Conservation (phyloP, 2,329 filamentous ascomycete species). For the Fusarium euwallaceae region DNA sequence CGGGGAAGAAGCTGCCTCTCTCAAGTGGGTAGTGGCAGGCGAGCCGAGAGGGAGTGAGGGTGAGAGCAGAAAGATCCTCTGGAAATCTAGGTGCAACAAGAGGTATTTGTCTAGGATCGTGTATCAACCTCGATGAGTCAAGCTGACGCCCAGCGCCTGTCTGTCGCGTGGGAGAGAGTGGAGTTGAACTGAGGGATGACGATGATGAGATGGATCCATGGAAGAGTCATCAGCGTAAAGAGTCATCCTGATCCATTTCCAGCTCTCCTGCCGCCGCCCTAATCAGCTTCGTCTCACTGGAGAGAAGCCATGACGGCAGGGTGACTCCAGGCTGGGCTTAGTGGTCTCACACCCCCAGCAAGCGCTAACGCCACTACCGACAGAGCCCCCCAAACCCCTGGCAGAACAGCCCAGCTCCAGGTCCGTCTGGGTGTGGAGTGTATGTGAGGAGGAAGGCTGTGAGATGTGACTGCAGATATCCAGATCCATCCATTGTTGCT, state of each 20-base stretch:
- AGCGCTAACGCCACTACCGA: constrained; percentile 36
- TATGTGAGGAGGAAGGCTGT: neutral
- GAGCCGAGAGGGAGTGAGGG: constrained; percentile 29
- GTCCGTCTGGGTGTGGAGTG: neutral
- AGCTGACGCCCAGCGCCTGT: constrained; percentile 19
- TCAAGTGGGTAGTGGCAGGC: constrained; percentile 4
- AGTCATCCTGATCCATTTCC: constrained; percentile 28
- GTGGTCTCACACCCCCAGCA: constrained; percentile 14
- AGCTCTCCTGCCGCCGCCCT: neutral
- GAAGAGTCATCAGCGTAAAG: constrained; percentile 15
- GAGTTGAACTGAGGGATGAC: constrained; percentile 20
- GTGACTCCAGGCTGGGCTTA: constrained; percentile 22
- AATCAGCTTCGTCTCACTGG: neutral
- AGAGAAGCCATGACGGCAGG: constrained; percentile 15
- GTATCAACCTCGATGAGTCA: constrained; percentile 41
- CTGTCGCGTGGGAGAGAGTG: constrained; percentile 13
- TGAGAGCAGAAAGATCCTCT: constrained; percentile 17
- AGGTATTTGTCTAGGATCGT: constrained; percentile 34
- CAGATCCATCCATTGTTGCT: neutral
- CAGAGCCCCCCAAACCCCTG: constrained; percentile 17
- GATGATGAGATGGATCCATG: constrained; percentile 13
- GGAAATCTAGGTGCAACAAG: constrained; percentile 27
- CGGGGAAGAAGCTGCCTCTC: constrained; percentile 36
- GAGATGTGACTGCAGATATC: neutral
- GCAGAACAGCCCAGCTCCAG: neutral